Evolutionary conservation across 805 yeast species (phyloP).

Genomic region (Wickerhamiella domercqiae): DNA sequence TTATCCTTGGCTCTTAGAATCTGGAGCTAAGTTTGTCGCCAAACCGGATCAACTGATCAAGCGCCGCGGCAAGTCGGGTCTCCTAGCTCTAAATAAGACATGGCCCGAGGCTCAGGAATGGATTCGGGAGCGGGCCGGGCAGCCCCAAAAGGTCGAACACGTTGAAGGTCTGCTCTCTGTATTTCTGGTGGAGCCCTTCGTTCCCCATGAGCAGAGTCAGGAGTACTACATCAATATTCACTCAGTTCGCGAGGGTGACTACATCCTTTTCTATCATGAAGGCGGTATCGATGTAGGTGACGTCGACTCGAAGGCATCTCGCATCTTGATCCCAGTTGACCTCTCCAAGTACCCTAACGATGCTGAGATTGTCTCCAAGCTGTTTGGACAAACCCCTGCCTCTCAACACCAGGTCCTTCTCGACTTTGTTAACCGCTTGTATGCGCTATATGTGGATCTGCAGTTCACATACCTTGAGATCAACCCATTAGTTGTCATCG

Average conservation of each 20-base stretch:
- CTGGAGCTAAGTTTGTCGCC: constrained; percentile 29
- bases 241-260: constrained; percentile 34
- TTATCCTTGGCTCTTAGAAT: constrained; percentile 28
- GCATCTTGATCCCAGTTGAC: constrained; percentile 30
- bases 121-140: constrained; percentile 30
- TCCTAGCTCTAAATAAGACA: constrained; percentile 29
- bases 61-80: constrained; percentile 33
- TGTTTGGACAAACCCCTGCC: constrained; percentile 28
- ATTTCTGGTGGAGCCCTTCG: constrained; percentile 34
- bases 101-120: constrained; percentile 32
- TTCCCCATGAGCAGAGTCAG: constrained; percentile 31
- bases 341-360: constrained; percentile 28
- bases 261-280: constrained; percentile 34
- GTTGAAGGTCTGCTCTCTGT: constrained; percentile 27
- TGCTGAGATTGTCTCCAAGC: constrained; percentile 21
- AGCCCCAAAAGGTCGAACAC: constrained; percentile 27
- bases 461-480: constrained; percentile 34
- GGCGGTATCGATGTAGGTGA: constrained; percentile 36
- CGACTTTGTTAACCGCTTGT: constrained; percentile 32
- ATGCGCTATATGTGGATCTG: constrained; percentile 32
- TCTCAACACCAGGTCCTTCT: constrained; percentile 28
- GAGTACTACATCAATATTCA: constrained; percentile 35
- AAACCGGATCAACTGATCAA: constrained; percentile 34
- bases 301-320: constrained; percentile 32
- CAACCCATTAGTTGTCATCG: constrained; percentile 30